Conservation (phyloP, 192 early-diverging fungal species). For the Chytriomyces sp. region DNA sequence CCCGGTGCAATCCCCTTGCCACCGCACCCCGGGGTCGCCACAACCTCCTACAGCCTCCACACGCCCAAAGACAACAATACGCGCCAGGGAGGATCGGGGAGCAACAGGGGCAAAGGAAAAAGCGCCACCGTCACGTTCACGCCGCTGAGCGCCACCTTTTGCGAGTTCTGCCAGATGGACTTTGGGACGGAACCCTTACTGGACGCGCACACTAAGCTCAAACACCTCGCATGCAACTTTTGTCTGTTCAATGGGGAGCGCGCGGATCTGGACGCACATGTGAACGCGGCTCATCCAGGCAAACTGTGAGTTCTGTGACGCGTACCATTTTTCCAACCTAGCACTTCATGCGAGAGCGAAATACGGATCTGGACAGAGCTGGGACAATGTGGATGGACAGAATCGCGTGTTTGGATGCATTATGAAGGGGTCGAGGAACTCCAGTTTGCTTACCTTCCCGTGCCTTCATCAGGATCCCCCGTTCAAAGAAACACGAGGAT, state of each 20-base stretch:
- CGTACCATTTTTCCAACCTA: background rate
- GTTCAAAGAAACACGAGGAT: conserved; percentile 9
- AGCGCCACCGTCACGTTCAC: conserved; percentile 9
- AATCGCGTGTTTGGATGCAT: too few relatives aligned
- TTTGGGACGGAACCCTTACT: conserved; percentile 2
- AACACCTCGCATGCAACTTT: conserved; percentile 18
- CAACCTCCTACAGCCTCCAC: too few relatives aligned
- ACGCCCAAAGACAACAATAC: too few relatives aligned
- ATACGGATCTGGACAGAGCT: too few relatives aligned
- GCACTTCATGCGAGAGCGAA: too few relatives aligned
- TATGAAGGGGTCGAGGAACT: too few relatives aligned
- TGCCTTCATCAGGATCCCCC: background rate
- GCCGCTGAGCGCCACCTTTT: background rate
- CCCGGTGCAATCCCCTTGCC: background rate
- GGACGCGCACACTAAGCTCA: background rate
- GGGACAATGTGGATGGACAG: too few relatives aligned
- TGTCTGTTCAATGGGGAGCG: conserved; percentile 17
- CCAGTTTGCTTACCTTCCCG: background rate
- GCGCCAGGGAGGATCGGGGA: too few relatives aligned
- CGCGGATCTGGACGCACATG: conserved; percentile 1
- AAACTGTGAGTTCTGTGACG: conserved; percentile 1
- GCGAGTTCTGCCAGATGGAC: background rate
- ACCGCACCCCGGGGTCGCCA: background rate
- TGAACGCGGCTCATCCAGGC: conserved; percentile 6
- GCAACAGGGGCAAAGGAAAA: background rate